A percentile compares a stretch with the other conserved stretches of the same genome.
Conservation (phyloP, 305 asterid genomes). For the Galium porrigens region DNA sequence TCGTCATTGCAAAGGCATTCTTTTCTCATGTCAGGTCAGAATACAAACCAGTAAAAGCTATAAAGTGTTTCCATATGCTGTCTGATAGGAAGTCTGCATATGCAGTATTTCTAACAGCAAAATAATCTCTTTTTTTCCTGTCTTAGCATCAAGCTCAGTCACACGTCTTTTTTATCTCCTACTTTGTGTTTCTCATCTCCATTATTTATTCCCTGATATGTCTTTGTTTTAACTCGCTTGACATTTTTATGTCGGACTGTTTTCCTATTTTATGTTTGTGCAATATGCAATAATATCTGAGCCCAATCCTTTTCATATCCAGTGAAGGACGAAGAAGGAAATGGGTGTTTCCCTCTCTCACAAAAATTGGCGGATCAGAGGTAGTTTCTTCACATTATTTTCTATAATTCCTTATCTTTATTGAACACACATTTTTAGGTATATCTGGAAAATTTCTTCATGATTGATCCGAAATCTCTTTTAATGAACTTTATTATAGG, state of each 20-base stretch:
- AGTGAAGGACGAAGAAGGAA: slow-evolving; percentile 94
- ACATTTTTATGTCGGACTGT: background rate
- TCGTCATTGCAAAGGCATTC: slow-evolving; percentile 78
- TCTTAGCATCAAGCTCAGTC: background rate
- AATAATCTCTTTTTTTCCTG: background rate
- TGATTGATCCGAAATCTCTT: slow-evolving; percentile 2
- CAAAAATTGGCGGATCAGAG: slow-evolving; percentile 34
- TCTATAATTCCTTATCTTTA: background rate
- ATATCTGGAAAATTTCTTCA: background rate
- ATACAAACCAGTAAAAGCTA: background rate
- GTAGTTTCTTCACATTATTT: slow-evolving; percentile 24
- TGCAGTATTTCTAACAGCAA: too few relatives aligned
- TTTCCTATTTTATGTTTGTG: background rate
- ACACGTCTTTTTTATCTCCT: background rate
- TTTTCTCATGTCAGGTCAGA: slow-evolving; percentile 75
- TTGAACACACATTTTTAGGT: background rate
- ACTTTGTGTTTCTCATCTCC: slow-evolving; percentile 1
- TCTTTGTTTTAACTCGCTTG: background rate
- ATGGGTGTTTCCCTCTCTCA: slow-evolving; percentile 81
- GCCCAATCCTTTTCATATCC: slow-evolving; percentile 17
- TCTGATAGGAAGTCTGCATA: background rate
- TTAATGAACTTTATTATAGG: slow-evolving; percentile 30
- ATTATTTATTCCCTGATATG: background rate
- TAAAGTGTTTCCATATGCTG: background rate
- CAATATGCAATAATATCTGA: background rate